Base-by-base conservation (phyloP, 148 eudicot genomes). In the Diospyros lotus region DNA sequence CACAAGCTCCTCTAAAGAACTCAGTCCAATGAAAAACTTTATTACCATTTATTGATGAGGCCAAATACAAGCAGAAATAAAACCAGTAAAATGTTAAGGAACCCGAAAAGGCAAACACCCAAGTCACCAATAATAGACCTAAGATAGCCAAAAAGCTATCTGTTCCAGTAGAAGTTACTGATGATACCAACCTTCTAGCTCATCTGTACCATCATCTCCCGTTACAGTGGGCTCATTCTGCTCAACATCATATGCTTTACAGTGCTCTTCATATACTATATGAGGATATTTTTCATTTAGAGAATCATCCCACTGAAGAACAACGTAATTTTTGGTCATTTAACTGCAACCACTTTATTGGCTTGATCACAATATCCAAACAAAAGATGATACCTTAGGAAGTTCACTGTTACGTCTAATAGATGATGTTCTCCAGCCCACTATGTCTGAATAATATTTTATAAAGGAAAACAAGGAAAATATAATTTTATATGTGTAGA, bases 391-490 rank as follows among this genome's bases (percentile, higher is more conserved):
- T 86, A 95, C 99, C 98, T 88, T 88, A 11, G 99, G 99, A 82
- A 95, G 84, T 81, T 93, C 96, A 76, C 65, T 82, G 71, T 78
- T 80, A 42, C 93, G 94, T 80, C 99, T 87, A 44, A 95, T 92
- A 60, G 92, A 90, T 71, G 99, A 88, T 68, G 99, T 95, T 84
- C 99, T 87, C 99, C 99, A 95, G 44, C 99, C 99, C 56, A 95
- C 99, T 61, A 95, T 91, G 84, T 93, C 99, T 95, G 69, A 77
- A 76, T 6, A 74, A 58, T 14, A 77, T 53, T 75, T 43, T 54
- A 79, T 87, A 48, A 82, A 88, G 81, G 89, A 82, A 83, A 83
- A 85, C 83, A 79, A 58, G 53, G 28, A 41, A 56, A 71, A 28
- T 9, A 46, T 28, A 66, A 43, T 12, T 18, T 43, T 17, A 3